Evolutionary conservation across 2,329 filamentous ascomycete species (phyloP).

Genomic region (Pestalotiopsis sp.): DNA sequence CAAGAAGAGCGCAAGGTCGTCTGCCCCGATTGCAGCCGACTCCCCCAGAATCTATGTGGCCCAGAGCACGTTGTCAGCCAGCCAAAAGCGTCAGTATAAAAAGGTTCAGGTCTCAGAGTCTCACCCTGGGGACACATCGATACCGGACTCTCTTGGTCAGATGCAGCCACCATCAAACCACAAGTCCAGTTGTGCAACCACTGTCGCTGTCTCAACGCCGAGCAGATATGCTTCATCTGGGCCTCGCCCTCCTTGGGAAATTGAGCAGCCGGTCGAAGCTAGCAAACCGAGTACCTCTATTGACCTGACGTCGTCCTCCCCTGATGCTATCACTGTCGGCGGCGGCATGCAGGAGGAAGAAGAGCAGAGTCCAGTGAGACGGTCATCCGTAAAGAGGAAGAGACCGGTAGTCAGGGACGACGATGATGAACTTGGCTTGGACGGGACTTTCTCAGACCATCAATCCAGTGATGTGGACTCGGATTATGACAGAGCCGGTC

Average conservation of each 20-base stretch:
- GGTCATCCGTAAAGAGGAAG: constrained; percentile 17
- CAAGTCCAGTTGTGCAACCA: constrained; percentile 32
- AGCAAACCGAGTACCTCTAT: constrained; percentile 17
- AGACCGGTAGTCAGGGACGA: constrained; percentile 21
- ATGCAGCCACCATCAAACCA: constrained; percentile 19
- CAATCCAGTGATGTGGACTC: constrained; percentile 4
- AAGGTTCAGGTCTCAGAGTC: constrained; percentile 24
- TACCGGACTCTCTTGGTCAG: not conserved
- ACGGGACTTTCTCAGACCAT: not conserved
- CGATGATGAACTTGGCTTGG: constrained; percentile 26
- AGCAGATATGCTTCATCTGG: constrained; percentile 31
- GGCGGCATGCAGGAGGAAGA: constrained; percentile 11
- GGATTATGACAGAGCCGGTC: not conserved
- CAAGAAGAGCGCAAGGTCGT: constrained; percentile 14
- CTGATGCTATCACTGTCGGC: constrained; percentile 23
- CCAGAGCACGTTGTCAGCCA: constrained; percentile 32
- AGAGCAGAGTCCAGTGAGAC: constrained; percentile 5
- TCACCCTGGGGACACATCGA: constrained; percentile 9
- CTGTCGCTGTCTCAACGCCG: constrained; percentile 33
- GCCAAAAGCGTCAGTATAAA: constrained; percentile 34
- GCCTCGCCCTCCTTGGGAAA: constrained; percentile 28
- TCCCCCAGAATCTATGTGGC: constrained; percentile 30
- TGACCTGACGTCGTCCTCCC: constrained; percentile 31
- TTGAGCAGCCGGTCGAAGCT: not conserved
- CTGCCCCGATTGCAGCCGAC: constrained; percentile 19